Evolutionary conservation across 108 stramenopile genomes (phyloP).

Genomic region (Cyclostephanos tholiformis): DNA sequence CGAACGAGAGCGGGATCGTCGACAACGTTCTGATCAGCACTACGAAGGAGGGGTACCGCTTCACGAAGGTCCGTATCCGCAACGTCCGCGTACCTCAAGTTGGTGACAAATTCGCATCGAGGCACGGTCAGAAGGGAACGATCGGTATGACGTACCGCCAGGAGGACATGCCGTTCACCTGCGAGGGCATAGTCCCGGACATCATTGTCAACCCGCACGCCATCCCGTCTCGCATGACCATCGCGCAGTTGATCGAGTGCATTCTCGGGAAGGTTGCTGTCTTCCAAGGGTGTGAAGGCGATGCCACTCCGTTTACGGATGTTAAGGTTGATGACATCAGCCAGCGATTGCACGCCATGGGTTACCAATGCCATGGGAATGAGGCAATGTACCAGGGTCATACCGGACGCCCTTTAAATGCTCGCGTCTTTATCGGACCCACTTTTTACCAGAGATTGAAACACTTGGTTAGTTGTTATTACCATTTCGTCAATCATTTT

Average conservation of each 20-base stretch:
- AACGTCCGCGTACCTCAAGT: conserved; percentile 96
- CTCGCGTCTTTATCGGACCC: conserved; percentile 98
- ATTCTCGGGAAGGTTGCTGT: conserved; percentile 96
- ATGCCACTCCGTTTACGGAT: conserved; percentile 98
- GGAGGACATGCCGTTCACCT: conserved; percentile 99
- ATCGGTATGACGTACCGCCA: conserved; percentile 99
- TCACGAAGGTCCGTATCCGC: conserved; percentile 93
- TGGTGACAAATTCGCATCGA: conserved; percentile 94
- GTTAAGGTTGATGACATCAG: conserved; percentile 95
- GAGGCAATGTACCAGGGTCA: conserved; percentile 98
- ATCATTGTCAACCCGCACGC: conserved; percentile 99
- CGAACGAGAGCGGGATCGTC: conserved; percentile 97
- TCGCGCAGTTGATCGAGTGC: conserved; percentile 99
- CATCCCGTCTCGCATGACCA: conserved; percentile 99
- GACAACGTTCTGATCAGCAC: conserved; percentile 92
- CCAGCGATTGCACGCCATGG: conserved; percentile 90
- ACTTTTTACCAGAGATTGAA: conserved; percentile 99
- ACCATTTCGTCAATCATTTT: background rate
- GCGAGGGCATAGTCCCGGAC: conserved; percentile 97
- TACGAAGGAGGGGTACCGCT: conserved; percentile 93
- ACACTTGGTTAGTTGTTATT: conserved; percentile 83
- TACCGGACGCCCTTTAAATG: conserved; percentile 93
- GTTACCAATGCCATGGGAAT: conserved; percentile 97
- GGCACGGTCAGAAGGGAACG: conserved; percentile 99
- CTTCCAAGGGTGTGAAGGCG: conserved; percentile 95